Evolutionary conservation across 345 rosid species (phyloP), one percentile per base, ranked within the genome.

Genomic region (Ceriops decandra): DNA sequence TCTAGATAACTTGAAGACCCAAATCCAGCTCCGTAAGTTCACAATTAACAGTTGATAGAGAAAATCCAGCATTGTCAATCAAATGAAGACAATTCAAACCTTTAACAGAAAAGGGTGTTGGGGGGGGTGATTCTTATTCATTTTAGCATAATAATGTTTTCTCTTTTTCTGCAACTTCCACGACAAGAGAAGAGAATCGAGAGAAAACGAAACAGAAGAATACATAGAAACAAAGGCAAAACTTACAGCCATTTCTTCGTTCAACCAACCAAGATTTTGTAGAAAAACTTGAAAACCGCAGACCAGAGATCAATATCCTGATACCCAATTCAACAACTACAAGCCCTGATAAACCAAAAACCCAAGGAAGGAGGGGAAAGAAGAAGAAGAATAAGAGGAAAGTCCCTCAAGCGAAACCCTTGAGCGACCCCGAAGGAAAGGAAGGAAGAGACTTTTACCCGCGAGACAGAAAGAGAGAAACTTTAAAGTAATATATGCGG

Each of bases 171-270:
- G 36, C 32, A 68, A 46, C 54, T 33, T 30, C 28, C 21, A n/a
- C 58, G 47, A 19, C 64, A 21, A 46, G 21, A 10, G 28, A 56
- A 56, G 30, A 24, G 59, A 56, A 27, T 16, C 11, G 28, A 24
- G 31, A 15, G 46, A 20, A 58, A 53, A 26, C 32, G 33, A 15
- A 0, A 20, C 64, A 66, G 7, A 16, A n/a, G 10, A 42, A 7
- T 35, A 6, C 17, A 24, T 5, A 3, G 27, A 15, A 19, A 54
- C 22, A 33, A 30, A 67, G 17, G 59, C 4, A 53, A 61, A 68
- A 81, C 96, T 86, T 73, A 90, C 96, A 27, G 88, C 88, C 96
- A 90, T 90, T 61, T 63, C 60, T 71, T 51, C 62, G 69, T 63
- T 24, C 46, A 57, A 74, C 76, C 61, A 59, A 51, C 57, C 49